Evolutionary conservation across 805 yeast genomes (phyloP), one percentile per base, ranked within the genome.

Genomic region (Starmera quercuum): DNA sequence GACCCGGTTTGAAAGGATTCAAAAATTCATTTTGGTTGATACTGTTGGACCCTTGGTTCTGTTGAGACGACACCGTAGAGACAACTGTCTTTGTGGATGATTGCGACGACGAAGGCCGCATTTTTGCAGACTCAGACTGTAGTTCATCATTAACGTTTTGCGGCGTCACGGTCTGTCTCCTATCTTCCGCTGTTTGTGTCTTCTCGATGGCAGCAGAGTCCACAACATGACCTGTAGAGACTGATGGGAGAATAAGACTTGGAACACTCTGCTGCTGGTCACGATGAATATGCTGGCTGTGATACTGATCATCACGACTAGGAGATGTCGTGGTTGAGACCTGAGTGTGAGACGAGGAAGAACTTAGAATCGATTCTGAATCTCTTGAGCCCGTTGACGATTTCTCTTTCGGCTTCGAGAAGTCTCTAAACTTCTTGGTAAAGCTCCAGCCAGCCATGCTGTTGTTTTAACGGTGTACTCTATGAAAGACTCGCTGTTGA

Each of bases 1-100:
- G 63, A 3, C 95, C 95, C 1, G 90, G 87, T 21, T 59, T 63
- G 32, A 63, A 54, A 1, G 50, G 45, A 10, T 34, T 43, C 21
- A 37, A 13, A 31, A 39, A 42, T 15, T 39, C 42, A 6, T 34
- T 9, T 10, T 20, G 25, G 19, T 29, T 28, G 36, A 16, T 13
- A 32, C n/a, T 13, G 12, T 20, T 13, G 31, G 25, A 10, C 37
- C 19, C 2, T 6, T 20, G 15, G 22, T 18, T 7, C 13, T n/a
- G 34, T n/a, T 11, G 19, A 7, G 24, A 13, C 5, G n/a, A 7
- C 2, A n/a, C 26, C 10, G 20, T 15, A 22, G 30, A 23, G 6
- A 19, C 20, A 3, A 31, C 30, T 7, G 30, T 39, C 23, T 20
- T 28, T 6, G 21, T 19, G 7, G 37, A 34, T 6, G 36, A 26